Evolutionary conservation across 148 eudicot species (phyloP), one percentile per base, ranked within the genome.

Genomic region (Vaccinium myrtillus): DNA sequence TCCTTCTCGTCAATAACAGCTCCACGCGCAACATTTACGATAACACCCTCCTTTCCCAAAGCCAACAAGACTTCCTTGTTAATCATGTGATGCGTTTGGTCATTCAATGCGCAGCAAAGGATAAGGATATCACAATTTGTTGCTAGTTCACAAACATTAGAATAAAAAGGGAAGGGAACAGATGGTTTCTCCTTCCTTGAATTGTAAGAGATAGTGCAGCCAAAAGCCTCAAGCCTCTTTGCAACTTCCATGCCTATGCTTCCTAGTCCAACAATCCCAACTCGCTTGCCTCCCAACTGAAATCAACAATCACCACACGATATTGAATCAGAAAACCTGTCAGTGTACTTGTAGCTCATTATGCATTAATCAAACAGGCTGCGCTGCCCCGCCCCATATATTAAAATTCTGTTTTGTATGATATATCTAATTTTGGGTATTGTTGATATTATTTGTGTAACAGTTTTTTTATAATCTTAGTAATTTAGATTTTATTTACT

Each of bases 261-360:
- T 70, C 98, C 98, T 76, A 95, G 76, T 83, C 98, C 98, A 48
- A 95, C 90, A 48, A 95, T 94, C 82, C 98, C 98, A 78, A 95
- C 88, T 74, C 83, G 84, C 77, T 86, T 92, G 88, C 93, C 89
- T 84, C 90, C 85, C 89, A 95, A 84, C 98, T 85, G 87, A 69
- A 78, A 69, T 69, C 43, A 69, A 13, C 18, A 30, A 69, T 23
- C 32, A 13, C 74, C 16, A 27, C 19, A 30, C 8, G 5, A 27
- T 16, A 25, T 32, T 1, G 74, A 30, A 30, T 13, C 30, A 69
- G 18, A 69, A 63, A 69, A 27, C 74, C 43, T 27, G 74, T 39
- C 30, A 27, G 30, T 67, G 15, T 25, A 27, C 27, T 27, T 13
- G 6, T 30, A 27, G 8, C 13, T 69, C 39, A 69, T 69, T 5